A percentile compares a stretch with the other conserved stretches of the same genome.
phyloP scores from a whole-genome alignment of 768 basidiomycete genomes.

The Amanita muscaria region DNA sequence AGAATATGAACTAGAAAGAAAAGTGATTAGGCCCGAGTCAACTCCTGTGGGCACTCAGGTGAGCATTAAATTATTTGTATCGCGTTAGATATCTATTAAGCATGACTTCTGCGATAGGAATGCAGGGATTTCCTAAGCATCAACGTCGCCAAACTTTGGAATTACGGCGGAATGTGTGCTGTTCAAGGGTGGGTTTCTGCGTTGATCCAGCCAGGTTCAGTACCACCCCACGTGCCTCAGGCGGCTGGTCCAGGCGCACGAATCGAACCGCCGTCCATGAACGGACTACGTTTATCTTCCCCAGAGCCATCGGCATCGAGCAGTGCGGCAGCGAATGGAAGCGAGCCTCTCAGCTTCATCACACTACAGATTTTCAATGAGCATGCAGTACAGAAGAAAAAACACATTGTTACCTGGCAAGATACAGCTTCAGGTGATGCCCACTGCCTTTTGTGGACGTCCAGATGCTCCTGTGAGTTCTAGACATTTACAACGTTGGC shows the following conservation, averaged over 20 bases:
- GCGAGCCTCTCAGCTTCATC: neutral
- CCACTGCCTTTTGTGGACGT: conserved; percentile 3
- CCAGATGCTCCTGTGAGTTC: conserved; percentile 1
- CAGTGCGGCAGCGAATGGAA: too few relatives aligned
- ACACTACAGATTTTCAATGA: conserved; percentile 1
- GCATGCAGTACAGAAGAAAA: neutral
- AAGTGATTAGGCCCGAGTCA: neutral
- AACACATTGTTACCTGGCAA: neutral
- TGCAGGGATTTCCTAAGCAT: conserved; percentile 1
- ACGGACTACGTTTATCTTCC: too few relatives aligned
- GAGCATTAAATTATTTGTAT: neutral
- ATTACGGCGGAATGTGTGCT: neutral
- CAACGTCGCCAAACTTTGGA: neutral
- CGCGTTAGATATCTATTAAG: neutral
- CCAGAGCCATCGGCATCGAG: too few relatives aligned
- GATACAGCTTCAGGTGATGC: neutral
- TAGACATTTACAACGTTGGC: neutral
- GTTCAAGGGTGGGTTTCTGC: conserved; percentile 8
- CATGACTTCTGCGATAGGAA: neutral
- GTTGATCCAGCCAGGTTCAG: conserved; percentile 3
- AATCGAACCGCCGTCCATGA: too few relatives aligned
- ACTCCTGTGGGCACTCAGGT: too few relatives aligned
- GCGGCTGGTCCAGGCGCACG: too few relatives aligned
- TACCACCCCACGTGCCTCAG: too few relatives aligned
- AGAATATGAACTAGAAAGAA: neutral